phyloP scores from a whole-genome alignment of 1,284 basidiomycete genomes.

The Vanrija sp. region DNA sequence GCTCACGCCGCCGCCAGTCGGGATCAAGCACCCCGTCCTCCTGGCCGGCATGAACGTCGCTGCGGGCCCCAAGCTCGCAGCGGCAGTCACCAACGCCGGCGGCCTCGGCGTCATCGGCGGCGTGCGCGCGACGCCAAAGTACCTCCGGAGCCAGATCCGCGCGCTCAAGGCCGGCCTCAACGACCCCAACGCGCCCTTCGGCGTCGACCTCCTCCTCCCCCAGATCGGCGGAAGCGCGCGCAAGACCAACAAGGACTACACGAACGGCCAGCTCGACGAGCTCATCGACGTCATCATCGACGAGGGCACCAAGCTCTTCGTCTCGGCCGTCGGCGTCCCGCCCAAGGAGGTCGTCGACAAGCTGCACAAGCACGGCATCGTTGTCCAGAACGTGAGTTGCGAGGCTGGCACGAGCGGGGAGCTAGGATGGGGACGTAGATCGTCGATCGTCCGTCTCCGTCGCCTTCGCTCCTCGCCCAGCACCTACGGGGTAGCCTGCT shows the following conservation, averaged over 20 bases:
- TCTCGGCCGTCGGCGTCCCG: conserved; percentile 74
- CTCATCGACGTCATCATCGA: conserved; percentile 83
- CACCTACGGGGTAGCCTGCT: too few species aligned
- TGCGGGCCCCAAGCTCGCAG: conserved; percentile 75
- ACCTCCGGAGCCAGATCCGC: conserved; percentile 58
- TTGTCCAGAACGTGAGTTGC: conserved; percentile 67
- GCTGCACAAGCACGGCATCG: conserved; percentile 73
- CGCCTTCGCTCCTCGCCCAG: too few species aligned
- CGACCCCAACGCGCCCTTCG: conserved; percentile 58
- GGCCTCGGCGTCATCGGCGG: conserved; percentile 85
- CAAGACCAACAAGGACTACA: conserved; percentile 66
- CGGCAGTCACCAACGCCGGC: conserved; percentile 70
- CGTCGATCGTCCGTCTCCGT: too few species aligned
- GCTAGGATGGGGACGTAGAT: too few species aligned
- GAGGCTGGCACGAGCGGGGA: not conserved
- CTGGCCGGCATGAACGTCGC: conserved; percentile 88
- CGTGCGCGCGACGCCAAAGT: conserved; percentile 54
- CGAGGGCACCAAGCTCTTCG: conserved; percentile 74
- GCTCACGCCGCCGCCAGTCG: conserved; percentile 49
- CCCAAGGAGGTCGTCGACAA: conserved; percentile 70
- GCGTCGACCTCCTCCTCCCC: conserved; percentile 79
- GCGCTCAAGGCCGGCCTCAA: conserved; percentile 66
- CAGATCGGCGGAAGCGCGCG: conserved; percentile 74
- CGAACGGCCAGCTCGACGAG: conserved; percentile 64
- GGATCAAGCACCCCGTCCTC: conserved; percentile 78